phyloP scores from a whole-genome alignment of 805 yeast genomes.

The Candida sanyiensis region DNA sequence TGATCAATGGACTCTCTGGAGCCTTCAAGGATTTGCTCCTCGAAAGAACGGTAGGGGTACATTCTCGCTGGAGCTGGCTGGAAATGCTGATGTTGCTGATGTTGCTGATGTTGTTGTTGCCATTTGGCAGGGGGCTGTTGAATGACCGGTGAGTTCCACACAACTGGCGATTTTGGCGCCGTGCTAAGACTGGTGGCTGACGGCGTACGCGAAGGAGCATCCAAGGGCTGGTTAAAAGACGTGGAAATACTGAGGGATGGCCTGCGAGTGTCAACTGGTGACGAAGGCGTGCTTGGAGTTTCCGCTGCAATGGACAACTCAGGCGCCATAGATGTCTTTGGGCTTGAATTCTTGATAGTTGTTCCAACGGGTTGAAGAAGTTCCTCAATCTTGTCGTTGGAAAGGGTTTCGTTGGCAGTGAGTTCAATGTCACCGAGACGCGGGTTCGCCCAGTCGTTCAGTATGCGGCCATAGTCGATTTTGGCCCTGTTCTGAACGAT shows the following conservation, averaged over 20 bases:
- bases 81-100: no score
- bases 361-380: slow-evolving; percentile 18
- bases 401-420: slow-evolving; percentile 10
- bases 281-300: no score
- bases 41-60: not conserved
- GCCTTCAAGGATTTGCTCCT: slow-evolving; percentile 4
- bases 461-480: slow-evolving; percentile 19
- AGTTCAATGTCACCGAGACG: slow-evolving; percentile 29
- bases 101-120: no score
- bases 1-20: not conserved
- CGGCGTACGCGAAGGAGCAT: slow-evolving; percentile 17
- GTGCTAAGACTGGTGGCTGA: no score
- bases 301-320: no score
- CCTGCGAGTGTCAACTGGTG: not conserved
- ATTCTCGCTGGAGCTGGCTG: slow-evolving; percentile 5
- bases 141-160: slow-evolving; percentile 23
- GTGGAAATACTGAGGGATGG: slow-evolving; percentile 20
- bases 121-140: not conserved
- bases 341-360: no score
- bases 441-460: slow-evolving; percentile 28
- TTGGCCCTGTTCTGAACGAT: slow-evolving; percentile 26
- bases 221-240: slow-evolving; percentile 24
- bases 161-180: slow-evolving; percentile 15
- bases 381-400: slow-evolving; percentile 21
- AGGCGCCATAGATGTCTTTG: no score